Evolutionary conservation across 1,284 basidiomycete genomes (phyloP).

Genomic region (Inonotus obliquus): DNA sequence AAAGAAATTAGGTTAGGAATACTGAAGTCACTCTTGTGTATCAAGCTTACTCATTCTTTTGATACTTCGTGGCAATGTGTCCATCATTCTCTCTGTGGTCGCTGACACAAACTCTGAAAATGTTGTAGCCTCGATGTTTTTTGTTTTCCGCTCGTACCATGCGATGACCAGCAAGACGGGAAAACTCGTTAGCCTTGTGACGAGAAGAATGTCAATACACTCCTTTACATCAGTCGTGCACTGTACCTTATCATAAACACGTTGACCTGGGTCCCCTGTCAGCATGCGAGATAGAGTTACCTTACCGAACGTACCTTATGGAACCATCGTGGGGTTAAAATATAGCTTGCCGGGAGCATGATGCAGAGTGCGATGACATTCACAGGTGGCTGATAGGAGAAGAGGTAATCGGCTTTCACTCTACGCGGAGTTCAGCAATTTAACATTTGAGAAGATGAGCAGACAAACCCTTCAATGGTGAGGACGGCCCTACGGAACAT

Average conservation of each 20-base stretch:
- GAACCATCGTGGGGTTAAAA: slow-evolving; percentile 76
- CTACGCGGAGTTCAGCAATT: slow-evolving; percentile 33
- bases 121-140: slow-evolving; percentile 52
- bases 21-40: neutral
- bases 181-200: slow-evolving; percentile 69
- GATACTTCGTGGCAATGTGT: slow-evolving; percentile 64
- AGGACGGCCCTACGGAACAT: slow-evolving; percentile 91
- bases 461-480: slow-evolving; percentile 77
- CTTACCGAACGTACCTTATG: slow-evolving; percentile 56
- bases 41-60: slow-evolving; percentile 58
- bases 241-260: slow-evolving; percentile 74
- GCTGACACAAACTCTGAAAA: slow-evolving; percentile 70
- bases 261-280: slow-evolving; percentile 54
- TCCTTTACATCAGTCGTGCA: neutral
- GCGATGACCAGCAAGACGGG: slow-evolving; percentile 82
- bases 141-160: slow-evolving; percentile 79
- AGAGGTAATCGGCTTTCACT: slow-evolving; percentile 84
- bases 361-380: slow-evolving; percentile 79
- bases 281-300: neutral
- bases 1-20: slow-evolving; percentile 17
- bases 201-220: slow-evolving; percentile 6
- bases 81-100: slow-evolving; percentile 63
- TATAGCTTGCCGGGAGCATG: slow-evolving; percentile 79
- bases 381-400: slow-evolving; percentile 90
- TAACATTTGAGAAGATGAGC: slow-evolving; percentile 22